phyloP scores from a whole-genome alignment of 768 basidiomycete species.

The Fistulinella prunicolor region DNA sequence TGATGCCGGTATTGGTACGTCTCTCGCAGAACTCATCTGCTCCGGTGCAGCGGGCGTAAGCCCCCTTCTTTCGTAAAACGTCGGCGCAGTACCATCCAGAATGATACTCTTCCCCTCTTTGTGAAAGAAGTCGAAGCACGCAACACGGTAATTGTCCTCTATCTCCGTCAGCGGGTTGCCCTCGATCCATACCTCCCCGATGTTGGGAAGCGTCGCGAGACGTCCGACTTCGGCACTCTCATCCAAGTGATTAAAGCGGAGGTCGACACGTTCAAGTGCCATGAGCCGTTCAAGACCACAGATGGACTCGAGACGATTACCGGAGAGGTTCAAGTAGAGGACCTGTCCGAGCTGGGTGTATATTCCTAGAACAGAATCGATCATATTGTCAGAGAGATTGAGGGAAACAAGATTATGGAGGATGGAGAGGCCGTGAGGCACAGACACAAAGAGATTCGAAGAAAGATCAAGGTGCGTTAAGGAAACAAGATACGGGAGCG shows the following conservation, averaged over 20 bases:
- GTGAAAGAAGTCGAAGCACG: constrained; percentile 81
- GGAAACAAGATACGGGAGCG: constrained; percentile 64
- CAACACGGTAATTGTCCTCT: constrained; percentile 67
- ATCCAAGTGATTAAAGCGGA: constrained; percentile 74
- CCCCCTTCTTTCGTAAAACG: constrained; percentile 67
- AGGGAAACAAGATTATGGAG: constrained; percentile 85
- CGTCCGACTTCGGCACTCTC: constrained; percentile 86
- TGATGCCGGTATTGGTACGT: constrained; percentile 48
- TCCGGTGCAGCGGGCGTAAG: constrained; percentile 48
- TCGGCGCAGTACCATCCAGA: constrained; percentile 72
- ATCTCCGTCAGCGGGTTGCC: constrained; percentile 79
- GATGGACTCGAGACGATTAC: constrained; percentile 90
- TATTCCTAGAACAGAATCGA: constrained; percentile 90
- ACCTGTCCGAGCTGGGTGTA: constrained; percentile 79
- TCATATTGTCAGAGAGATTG: constrained; percentile 96
- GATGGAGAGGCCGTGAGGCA: constrained; percentile 71
- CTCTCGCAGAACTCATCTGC: constrained; percentile 50
- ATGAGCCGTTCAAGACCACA: constrained; percentile 90
- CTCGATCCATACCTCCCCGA: constrained; percentile 77
- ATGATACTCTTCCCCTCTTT: constrained; percentile 75
- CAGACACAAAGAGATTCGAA: constrained; percentile 84
- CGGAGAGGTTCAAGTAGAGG: constrained; percentile 72
- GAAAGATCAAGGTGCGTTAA: constrained; percentile 86
- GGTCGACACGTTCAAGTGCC: constrained; percentile 81
- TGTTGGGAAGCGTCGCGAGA: constrained; percentile 73